Base-by-base conservation (phyloP, 164 flowering plant genomes). In the Vitis labrusca region DNA sequence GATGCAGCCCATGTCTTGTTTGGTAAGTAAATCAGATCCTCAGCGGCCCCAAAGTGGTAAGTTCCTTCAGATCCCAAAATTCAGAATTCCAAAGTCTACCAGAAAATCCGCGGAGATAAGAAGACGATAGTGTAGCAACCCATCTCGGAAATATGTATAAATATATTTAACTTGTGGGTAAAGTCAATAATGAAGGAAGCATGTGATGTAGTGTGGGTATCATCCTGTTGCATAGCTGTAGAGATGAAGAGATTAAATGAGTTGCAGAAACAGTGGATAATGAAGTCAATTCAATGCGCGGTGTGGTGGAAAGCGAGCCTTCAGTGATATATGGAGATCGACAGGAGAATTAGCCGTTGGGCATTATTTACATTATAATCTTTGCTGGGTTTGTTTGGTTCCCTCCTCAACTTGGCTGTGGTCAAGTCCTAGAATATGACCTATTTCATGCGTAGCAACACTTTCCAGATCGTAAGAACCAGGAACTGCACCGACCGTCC, bases 251-350 rank as follows among this genome's bases (percentile, higher is more conserved):
- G 64, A 58, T 56, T 48, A 47, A 67, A 59, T 4, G 48, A 50
- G 67, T 32, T 64, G 70, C 73, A 72, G 73, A 51, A 59, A 55
- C 48, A 50, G 52, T 23, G 76, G 58, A 49, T 69, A 67, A 65
- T 67, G 71, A 63, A 62, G 61, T 50, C 50, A 56, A 62, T 73
- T 72, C 32, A 77, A 74, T 71, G 77, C 71, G 64, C 17, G 37
- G 65, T 60, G 74, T 68, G 63, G 73, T 74, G 84, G 83, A 61
- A 77, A 60, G 61, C 66, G 75, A 74, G 82, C 74, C 78, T 10
- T 14, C 32, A 3, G 23, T 8, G 27, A 23, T 23, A 23, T 23
- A 23, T 23, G 27, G 27, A 23, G 27, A 23, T 23, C 27, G 63
- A 10, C 52, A 11, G 54, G 9, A 12, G 23, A 8, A 62, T 56